A percentile compares a stretch with the other conserved stretches of the same genome.
phyloP scores from a whole-genome alignment of 306 rosid genomes.

The Medicago ruthenica region DNA sequence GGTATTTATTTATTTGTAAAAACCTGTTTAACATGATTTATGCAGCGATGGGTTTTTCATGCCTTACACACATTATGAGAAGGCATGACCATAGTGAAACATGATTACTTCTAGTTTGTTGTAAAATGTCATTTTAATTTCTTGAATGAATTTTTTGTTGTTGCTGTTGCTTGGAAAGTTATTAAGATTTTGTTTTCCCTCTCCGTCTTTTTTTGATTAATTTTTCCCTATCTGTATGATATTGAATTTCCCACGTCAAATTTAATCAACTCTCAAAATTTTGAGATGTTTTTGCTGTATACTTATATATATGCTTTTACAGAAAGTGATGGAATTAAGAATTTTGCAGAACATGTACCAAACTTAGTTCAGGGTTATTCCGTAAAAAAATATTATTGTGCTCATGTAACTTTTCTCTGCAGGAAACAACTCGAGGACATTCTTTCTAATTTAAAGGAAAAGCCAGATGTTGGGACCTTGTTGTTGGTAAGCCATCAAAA shows the following conservation, averaged over 20 bases:
- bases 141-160: constrained; percentile 8
- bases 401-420: constrained; percentile 50
- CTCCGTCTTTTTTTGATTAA: not conserved
- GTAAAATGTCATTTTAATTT: constrained; percentile 29
- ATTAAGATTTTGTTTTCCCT: constrained; percentile 22
- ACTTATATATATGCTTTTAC: constrained; percentile 19
- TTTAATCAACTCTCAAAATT: constrained; percentile 5
- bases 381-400: constrained; percentile 28
- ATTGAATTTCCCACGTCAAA: constrained; percentile 15
- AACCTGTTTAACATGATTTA: constrained; percentile 16
- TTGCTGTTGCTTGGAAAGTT: constrained; percentile 19
- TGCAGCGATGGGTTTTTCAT: constrained; percentile 4
- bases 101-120: constrained; percentile 32
- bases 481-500: constrained; percentile 66
- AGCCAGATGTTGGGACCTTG: constrained; percentile 94
- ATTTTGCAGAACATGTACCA: constrained; percentile 20
- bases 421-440: constrained; percentile 99
- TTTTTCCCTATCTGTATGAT: constrained; percentile 13
- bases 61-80: constrained; percentile 35
- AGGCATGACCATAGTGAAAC: constrained; percentile 33
- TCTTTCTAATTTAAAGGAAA: constrained; percentile 79
- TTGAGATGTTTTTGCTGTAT: constrained; percentile 30
- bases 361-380: constrained; percentile 30
- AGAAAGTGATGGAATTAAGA: constrained; percentile 27
- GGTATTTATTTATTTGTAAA: constrained; percentile 29